These are phyloP conservation scores for Zymoseptoria tritici DNA, from an alignment of 2,329 filamentous ascomycete species.

Conservation along the genomic window DNA sequence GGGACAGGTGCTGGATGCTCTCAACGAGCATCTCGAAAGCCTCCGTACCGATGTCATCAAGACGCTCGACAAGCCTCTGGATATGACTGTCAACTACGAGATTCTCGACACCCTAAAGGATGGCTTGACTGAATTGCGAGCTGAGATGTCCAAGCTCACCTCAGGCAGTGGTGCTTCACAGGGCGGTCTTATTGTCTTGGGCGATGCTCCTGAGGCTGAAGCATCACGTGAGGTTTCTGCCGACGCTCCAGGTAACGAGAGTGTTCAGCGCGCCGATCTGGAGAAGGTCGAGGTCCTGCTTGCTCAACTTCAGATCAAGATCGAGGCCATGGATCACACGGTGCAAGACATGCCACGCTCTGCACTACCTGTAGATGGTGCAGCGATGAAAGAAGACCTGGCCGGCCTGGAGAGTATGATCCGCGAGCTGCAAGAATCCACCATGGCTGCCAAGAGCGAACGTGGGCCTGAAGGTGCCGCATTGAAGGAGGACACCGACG, in stretches of 20 bases:
- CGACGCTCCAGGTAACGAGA: constrained; percentile 30
- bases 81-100: constrained; percentile 79
- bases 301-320: constrained; percentile 72
- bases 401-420: constrained; percentile 38
- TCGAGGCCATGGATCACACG: constrained; percentile 64
- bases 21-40: constrained; percentile 64
- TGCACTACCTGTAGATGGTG: constrained; percentile 27
- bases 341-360: constrained; percentile 41
- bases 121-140: constrained; percentile 67
- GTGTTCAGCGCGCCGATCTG: constrained; percentile 63
- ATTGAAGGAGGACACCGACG: constrained; percentile 76
- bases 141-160: constrained; percentile 73
- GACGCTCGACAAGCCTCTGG: constrained; percentile 68
- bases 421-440: constrained; percentile 52
- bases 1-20: constrained; percentile 52
- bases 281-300: constrained; percentile 81
- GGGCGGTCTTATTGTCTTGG: constrained; percentile 51
- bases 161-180: constrained; percentile 42
- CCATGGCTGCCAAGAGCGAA: constrained; percentile 43
- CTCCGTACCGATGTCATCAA: constrained; percentile 68
- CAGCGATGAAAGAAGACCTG: constrained; percentile 49
- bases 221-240: constrained; percentile 34
- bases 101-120: constrained; percentile 79
- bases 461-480: constrained; percentile 46
- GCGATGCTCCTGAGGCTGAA: constrained; percentile 42